These are phyloP conservation scores for Geum urbanum DNA, from an alignment of 306 rosid genomes.

Conservation along the genomic window DNA sequence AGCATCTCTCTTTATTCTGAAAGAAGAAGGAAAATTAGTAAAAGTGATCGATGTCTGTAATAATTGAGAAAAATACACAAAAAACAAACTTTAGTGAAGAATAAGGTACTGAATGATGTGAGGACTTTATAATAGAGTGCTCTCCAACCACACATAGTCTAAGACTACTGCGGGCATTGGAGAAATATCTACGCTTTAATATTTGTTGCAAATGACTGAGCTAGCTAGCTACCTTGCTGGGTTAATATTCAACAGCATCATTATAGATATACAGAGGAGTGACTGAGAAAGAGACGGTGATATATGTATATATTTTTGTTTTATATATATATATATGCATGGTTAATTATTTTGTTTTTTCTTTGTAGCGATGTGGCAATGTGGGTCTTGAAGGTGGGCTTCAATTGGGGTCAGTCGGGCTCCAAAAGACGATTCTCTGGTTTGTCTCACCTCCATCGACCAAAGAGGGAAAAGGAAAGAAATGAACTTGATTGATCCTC, in stretches of 20 bases:
- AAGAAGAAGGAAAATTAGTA: background rate
- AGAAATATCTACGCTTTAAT: background rate
- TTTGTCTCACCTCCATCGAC: conserved; percentile 13
- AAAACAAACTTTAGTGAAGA: background rate
- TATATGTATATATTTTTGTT: too few relatives aligned
- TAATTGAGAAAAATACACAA: background rate
- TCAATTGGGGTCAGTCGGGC: background rate
- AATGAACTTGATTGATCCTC: background rate
- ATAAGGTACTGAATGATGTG: background rate
- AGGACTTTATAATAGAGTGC: background rate
- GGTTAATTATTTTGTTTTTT: background rate
- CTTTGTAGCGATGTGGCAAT: background rate
- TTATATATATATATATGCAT: background rate
- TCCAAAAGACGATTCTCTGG: background rate
- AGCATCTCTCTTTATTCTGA: background rate
- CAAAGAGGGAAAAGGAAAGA: background rate
- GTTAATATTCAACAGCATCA: background rate
- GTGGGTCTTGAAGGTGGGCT: background rate
- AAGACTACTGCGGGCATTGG: background rate
- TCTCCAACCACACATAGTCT: conserved; percentile 15
- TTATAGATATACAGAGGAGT: background rate
- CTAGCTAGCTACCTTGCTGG: background rate
- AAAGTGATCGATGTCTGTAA: conserved; percentile 9
- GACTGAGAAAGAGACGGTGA: background rate
- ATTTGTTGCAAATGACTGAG: background rate